phyloP scores from a whole-genome alignment of 2,329 filamentous ascomycete species.

The Pseudogymnoascus destructans region DNA sequence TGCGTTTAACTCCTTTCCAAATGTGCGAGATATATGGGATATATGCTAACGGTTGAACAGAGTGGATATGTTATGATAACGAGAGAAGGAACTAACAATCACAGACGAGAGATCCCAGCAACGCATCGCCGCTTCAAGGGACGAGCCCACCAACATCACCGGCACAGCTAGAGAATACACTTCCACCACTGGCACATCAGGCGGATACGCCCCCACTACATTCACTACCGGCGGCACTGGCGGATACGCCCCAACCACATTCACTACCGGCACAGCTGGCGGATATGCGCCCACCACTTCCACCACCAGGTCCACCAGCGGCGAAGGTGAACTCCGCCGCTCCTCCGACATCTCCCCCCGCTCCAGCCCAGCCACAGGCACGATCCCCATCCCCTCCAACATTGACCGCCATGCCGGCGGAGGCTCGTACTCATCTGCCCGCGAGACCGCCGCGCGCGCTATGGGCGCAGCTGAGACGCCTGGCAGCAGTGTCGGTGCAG shows the following conservation, averaged over 20 bases:
- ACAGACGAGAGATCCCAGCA: background rate
- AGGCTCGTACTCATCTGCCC: background rate
- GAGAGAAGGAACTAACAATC: background rate
- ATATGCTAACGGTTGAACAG: background rate
- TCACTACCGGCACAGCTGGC: slow-evolving; percentile 13
- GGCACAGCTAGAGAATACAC: background rate
- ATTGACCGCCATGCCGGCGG: slow-evolving; percentile 18
- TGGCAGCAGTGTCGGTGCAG: background rate
- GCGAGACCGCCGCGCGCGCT: background rate
- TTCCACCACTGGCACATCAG: slow-evolving; percentile 3
- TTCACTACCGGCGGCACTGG: slow-evolving; percentile 16
- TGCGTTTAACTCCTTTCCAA: slow-evolving; percentile 24
- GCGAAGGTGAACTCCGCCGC: background rate
- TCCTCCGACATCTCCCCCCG: slow-evolving; percentile 5
- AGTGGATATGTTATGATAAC: background rate
- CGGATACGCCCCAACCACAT: slow-evolving; percentile 16
- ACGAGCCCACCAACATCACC: background rate
- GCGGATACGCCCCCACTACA: slow-evolving; percentile 17
- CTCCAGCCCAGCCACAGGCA: slow-evolving; percentile 10
- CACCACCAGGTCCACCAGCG: slow-evolving; percentile 12
- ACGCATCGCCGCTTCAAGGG: background rate
- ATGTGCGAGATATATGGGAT: background rate
- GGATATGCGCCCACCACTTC: slow-evolving; percentile 10
- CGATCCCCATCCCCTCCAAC: slow-evolving; percentile 18
- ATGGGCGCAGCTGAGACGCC: background rate